A percentile compares a stretch with the other conserved stretches of the same genome.
Conservation (phyloP, 2,329 filamentous ascomycete species). For the Ophiognomonia clavigignenti-juglandacearum region DNA sequence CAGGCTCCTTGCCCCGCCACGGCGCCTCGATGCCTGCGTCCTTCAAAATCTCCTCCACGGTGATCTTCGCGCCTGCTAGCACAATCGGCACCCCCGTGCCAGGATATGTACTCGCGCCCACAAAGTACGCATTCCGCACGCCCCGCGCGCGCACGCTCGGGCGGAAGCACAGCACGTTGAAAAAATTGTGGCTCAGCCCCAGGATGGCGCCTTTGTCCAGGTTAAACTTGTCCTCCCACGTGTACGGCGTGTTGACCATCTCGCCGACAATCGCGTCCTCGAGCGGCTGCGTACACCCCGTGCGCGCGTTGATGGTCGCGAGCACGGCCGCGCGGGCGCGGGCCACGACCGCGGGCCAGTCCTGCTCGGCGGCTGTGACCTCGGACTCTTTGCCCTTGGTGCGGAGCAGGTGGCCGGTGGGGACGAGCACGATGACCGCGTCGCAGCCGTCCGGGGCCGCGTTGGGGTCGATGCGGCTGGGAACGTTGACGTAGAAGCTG, state of each 20-base stretch:
- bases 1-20: conserved; percentile 22
- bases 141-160: conserved; percentile 51
- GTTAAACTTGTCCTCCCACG: conserved; percentile 66
- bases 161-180: conserved; percentile 65
- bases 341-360: conserved; percentile 57
- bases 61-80: conserved; percentile 62
- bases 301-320: conserved; percentile 54
- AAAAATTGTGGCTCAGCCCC: conserved; percentile 67
- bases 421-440: conserved; percentile 64
- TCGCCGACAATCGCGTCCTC: conserved; percentile 51
- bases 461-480: conserved; percentile 61
- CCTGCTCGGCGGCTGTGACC: conserved; percentile 38
- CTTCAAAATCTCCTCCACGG: conserved; percentile 37
- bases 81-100: conserved; percentile 73
- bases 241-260: conserved; percentile 58
- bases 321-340: conserved; percentile 58
- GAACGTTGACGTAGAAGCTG: conserved; percentile 75
- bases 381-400: conserved; percentile 30
- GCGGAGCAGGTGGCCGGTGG: conserved; percentile 61
- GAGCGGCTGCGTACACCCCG: conserved; percentile 48
- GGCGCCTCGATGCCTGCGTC: conserved; percentile 26
- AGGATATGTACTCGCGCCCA: conserved; percentile 70
- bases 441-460: conserved; percentile 64
- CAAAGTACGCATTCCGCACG: conserved; percentile 58
- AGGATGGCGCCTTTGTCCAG: conserved; percentile 71